Conservation (phyloP, 2,329 filamentous ascomycete species). For the Boeremia exigua region DNA sequence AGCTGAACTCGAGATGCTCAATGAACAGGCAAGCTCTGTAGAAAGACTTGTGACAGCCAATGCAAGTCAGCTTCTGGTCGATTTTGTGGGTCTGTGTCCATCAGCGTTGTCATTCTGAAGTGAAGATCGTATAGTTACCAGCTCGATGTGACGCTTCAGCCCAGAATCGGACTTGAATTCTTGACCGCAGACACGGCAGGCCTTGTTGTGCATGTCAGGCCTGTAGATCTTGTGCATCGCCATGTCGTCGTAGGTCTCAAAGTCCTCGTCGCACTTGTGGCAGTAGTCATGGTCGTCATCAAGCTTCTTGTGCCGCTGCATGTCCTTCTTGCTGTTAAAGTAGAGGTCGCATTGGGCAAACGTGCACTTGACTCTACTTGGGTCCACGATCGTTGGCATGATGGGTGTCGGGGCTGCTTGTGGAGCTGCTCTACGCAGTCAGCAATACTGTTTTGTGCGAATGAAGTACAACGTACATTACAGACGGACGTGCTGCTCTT, state of each 20-base stretch:
- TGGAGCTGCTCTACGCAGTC: background rate
- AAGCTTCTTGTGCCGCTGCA: conserved; percentile 59
- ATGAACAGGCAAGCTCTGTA: conserved; percentile 57
- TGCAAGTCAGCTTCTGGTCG: conserved; percentile 59
- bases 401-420: background rate
- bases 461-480: background rate
- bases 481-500: background rate
- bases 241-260: conserved; percentile 52
- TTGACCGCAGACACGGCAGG: conserved; percentile 62
- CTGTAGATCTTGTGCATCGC: conserved; percentile 55
- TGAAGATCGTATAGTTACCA: conserved; percentile 46
- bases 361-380: conserved; percentile 49
- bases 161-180: conserved; percentile 63
- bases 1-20: conserved; percentile 60
- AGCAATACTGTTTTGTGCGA: background rate
- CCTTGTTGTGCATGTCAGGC: conserved; percentile 53
- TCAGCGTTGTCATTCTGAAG: background rate
- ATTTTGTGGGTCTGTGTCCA: conserved; percentile 54
- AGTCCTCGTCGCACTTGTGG: conserved; percentile 54
- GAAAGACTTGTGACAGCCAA: conserved; percentile 59
- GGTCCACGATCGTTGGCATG: conserved; percentile 30
- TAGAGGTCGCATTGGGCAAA: conserved; percentile 53
- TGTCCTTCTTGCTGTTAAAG: conserved; percentile 55
- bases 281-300: conserved; percentile 55
- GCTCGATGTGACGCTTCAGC: conserved; percentile 58